Conservation (phyloP, 371 early-diverging fungal genomes). For the Massospora cicadina region DNA sequence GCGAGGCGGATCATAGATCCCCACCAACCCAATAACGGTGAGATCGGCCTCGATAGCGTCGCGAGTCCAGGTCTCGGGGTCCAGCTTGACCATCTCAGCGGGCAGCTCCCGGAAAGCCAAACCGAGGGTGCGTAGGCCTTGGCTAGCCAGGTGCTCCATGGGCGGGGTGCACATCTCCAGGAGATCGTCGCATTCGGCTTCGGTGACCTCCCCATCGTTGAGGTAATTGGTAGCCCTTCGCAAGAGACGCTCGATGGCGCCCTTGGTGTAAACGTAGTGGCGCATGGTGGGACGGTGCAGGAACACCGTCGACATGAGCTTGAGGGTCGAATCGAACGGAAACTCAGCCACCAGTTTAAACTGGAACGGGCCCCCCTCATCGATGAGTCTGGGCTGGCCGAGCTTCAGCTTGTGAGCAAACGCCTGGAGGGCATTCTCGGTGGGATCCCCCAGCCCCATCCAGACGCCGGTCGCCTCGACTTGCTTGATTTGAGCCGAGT, state of each 20-base stretch:
- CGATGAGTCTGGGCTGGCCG: conserved; percentile 31
- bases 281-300: conserved; percentile 24
- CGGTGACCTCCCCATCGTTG: conserved; percentile 24
- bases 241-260: conserved; percentile 57
- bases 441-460: conserved; percentile 67
- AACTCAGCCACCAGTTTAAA: conserved; percentile 31
- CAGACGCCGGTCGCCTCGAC: conserved; percentile 38
- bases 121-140: conserved; percentile 29
- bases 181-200: conserved; percentile 15
- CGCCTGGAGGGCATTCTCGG: conserved; percentile 59
- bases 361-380: conserved; percentile 15
- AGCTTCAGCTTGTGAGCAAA: conserved; percentile 42
- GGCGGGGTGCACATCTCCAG: background rate
- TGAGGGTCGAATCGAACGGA: conserved; percentile 68
- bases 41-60: conserved; percentile 51
- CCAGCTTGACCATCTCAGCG: background rate
- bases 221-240: conserved; percentile 32
- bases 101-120: conserved; percentile 32
- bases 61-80: conserved; percentile 18
- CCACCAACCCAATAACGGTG: conserved; percentile 75
- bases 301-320: conserved; percentile 81
- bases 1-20: conserved; percentile 86
- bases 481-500: conserved; percentile 45
- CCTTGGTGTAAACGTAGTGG: conserved; percentile 24
- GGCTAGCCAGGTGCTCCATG: conserved; percentile 9